Evolutionary conservation across 1,284 basidiomycete genomes (phyloP).

Genomic region (Ganoderma sinense): DNA sequence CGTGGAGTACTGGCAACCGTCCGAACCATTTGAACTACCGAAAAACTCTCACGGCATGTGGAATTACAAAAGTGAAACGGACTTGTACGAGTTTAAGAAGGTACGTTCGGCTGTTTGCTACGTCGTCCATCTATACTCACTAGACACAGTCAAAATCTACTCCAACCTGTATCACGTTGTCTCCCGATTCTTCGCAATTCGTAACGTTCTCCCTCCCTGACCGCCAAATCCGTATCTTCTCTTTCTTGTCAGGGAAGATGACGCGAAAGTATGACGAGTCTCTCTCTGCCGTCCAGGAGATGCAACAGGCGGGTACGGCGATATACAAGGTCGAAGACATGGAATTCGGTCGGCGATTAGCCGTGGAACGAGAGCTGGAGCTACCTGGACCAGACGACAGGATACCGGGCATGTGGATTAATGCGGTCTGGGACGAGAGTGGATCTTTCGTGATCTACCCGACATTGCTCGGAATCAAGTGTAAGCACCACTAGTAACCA

Average conservation of each 20-base stretch:
- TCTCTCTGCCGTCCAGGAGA: conserved; percentile 90
- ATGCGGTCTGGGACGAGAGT: conserved; percentile 96
- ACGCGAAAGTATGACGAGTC: conserved; percentile 96
- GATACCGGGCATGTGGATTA: conserved; percentile 78
- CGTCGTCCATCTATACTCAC: not conserved
- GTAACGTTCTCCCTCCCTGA: conserved; percentile 93
- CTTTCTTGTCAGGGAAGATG: conserved; percentile 90
- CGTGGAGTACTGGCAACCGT: conserved; percentile 95
- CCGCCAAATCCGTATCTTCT: conserved; percentile 93
- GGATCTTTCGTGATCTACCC: conserved; percentile 95
- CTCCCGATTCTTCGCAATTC: conserved; percentile 88
- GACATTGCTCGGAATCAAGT: conserved; percentile 94
- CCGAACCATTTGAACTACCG: conserved; percentile 87
- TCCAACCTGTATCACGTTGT: conserved; percentile 91
- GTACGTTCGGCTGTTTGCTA: conserved; percentile 46
- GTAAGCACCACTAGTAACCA: conserved; percentile 50
- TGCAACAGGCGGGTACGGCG: conserved; percentile 95
- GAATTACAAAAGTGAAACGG: conserved; percentile 91
- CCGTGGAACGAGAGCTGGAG: conserved; percentile 92
- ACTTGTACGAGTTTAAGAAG: conserved; percentile 99
- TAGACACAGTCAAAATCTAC: conserved; percentile 81
- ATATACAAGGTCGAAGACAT: conserved; percentile 96
- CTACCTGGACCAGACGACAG: conserved; percentile 75
- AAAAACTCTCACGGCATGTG: conserved; percentile 84
- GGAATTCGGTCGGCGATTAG: conserved; percentile 98